Evolutionary conservation across 1,284 basidiomycete genomes (phyloP).

Genomic region (Quambalaria eucalypti): DNA sequence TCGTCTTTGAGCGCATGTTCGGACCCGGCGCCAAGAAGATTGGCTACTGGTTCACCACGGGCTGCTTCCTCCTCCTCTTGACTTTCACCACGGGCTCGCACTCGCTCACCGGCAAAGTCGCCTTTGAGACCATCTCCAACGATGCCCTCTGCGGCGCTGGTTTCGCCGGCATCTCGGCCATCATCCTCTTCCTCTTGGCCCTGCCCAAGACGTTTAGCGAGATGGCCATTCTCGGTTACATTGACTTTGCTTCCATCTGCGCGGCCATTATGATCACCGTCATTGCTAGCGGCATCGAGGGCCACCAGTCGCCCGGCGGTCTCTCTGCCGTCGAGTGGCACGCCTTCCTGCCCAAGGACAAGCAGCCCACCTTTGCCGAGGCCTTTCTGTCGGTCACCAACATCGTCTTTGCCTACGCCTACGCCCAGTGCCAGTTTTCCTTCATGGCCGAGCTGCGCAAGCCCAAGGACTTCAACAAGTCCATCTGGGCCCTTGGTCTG

Average conservation of each 20-base stretch:
- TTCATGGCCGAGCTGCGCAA: slow-evolving; percentile 37
- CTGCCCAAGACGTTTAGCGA: slow-evolving; percentile 34
- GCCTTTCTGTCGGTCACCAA: slow-evolving; percentile 20
- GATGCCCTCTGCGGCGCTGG: slow-evolving; percentile 27
- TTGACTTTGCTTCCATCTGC: slow-evolving; percentile 36
- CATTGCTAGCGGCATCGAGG: slow-evolving; percentile 28
- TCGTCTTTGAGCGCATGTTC: slow-evolving; percentile 1
- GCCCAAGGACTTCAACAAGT: slow-evolving; percentile 33
- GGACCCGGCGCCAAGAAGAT: not conserved
- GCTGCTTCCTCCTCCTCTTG: slow-evolving; percentile 4
- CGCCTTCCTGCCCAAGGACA: slow-evolving; percentile 22
- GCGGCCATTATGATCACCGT: slow-evolving; percentile 32
- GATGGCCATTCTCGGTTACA: slow-evolving; percentile 34
- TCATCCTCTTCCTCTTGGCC: slow-evolving; percentile 34
- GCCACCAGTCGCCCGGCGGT: slow-evolving; percentile 9
- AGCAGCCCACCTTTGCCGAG: slow-evolving; percentile 18
- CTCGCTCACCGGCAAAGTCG: slow-evolving; percentile 34
- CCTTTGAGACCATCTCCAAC: slow-evolving; percentile 25
- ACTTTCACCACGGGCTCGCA: slow-evolving; percentile 21
- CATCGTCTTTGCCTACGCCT: slow-evolving; percentile 39
- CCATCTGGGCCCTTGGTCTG: slow-evolving; percentile 26
- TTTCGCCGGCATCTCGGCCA: slow-evolving; percentile 31
- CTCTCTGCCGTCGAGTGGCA: slow-evolving; percentile 21
- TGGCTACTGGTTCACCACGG: slow-evolving; percentile 2
- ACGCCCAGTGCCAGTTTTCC: slow-evolving; percentile 31